Base-by-base conservation (phyloP, 768 basidiomycete species). In the Podaxis mareebaensis region DNA sequence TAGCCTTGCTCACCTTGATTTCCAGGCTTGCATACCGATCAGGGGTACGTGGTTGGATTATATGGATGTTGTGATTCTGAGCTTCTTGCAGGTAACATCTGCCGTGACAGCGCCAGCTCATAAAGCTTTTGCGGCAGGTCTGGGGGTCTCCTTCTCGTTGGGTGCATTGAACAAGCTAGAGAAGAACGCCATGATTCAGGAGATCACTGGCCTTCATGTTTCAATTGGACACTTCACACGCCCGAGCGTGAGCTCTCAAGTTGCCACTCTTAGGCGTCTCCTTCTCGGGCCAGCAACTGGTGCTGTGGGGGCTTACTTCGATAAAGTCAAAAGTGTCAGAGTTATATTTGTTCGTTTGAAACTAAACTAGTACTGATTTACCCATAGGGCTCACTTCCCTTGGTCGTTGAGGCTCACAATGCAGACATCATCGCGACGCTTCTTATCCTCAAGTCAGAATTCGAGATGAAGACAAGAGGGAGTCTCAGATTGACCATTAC, bases 351-450 rank as follows among this genome's bases (percentile, higher is more conserved):
- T 17, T 13, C 40, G 39, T n/a, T 13, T 33, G 28, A 24, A 59
- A 4, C 56, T 59, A 2, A 63, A 17, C 20, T 3, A 7, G 17
- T 28, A 20, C 44, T 46, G 17, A 46, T 20, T 46, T 46, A 17
- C 39, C 12, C 38, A 30, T 64, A 90, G 87, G 91, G 92, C 4
- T 69, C 79, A 39, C 79, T 95, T 22, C 89, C 92, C 3, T 77
- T 97, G 4, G 89, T 96, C 11, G 77, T 94, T 7, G 85, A 89
- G 59, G 87, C 85, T 2, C 78, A 89, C 66, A 93, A 81, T 67
- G 93, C 92, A 3, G 95, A 96, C 72, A 78, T 91, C 57, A 95
- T 96, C 65, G 92, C 90, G 1, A 85, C 89, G 0, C 74, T 96
- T 38, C 78, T 96, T 49, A 72, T 81, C 26, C 78, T 96, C 61